Evolutionary conservation across 2,329 filamentous ascomycete species (phyloP).

Genomic region (Aspergillus sojae): DNA sequence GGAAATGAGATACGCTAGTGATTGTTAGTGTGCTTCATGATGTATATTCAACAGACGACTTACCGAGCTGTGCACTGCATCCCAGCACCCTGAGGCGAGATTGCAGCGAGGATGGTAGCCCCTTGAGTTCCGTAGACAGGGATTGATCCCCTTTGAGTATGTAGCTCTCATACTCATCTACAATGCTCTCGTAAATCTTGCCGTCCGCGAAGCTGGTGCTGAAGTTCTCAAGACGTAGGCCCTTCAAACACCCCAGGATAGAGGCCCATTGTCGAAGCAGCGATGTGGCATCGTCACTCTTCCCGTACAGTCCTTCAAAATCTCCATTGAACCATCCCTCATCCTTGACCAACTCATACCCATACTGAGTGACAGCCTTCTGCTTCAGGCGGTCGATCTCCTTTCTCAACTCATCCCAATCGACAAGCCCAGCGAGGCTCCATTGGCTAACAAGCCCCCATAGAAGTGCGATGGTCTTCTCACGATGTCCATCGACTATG

Average conservation of each 20-base stretch:
- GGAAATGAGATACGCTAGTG: slow-evolving; percentile 39
- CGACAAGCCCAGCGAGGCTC: slow-evolving; percentile 57
- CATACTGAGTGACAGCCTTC: slow-evolving; percentile 23
- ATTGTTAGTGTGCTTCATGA: background rate
- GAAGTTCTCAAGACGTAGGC: slow-evolving; percentile 55
- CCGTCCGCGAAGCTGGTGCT: slow-evolving; percentile 62
- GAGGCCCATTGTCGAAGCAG: slow-evolving; percentile 61
- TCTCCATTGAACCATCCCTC: slow-evolving; percentile 24
- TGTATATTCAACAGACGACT: slow-evolving; percentile 17
- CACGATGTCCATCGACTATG: slow-evolving; percentile 65
- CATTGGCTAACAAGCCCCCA: slow-evolving; percentile 63
- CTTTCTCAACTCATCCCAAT: slow-evolving; percentile 56
- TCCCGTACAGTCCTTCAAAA: slow-evolving; percentile 29
- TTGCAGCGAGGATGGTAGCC: slow-evolving; percentile 25
- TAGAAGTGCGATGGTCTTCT: slow-evolving; percentile 64
- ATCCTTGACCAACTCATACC: slow-evolving; percentile 22
- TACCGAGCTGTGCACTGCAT: slow-evolving; percentile 48
- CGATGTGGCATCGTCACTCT: slow-evolving; percentile 33
- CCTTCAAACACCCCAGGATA: slow-evolving; percentile 51
- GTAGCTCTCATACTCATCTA: slow-evolving; percentile 58
- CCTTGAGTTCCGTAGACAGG: background rate
- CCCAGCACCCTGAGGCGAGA: slow-evolving; percentile 42
- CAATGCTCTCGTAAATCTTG: slow-evolving; percentile 56
- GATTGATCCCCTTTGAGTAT: slow-evolving; percentile 25
- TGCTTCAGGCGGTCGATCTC: slow-evolving; percentile 53